phyloP scores from a whole-genome alignment of 805 yeast genomes.

The Wickerhamomyces canadensis region DNA sequence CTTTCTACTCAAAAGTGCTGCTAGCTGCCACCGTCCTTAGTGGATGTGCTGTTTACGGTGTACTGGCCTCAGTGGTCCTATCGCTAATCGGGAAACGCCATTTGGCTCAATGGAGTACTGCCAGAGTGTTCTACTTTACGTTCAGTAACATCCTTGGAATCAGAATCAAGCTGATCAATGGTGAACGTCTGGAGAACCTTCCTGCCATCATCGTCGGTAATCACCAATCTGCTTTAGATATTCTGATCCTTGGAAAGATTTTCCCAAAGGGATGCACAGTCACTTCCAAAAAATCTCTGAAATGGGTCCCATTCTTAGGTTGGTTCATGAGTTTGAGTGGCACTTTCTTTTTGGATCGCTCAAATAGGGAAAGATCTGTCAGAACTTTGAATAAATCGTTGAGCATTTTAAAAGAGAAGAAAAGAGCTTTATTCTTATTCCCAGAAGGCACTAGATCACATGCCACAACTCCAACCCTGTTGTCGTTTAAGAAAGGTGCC shows the following conservation, averaged over 20 bases:
- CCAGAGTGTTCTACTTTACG: slow-evolving; percentile 66
- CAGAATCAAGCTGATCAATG: slow-evolving; percentile 62
- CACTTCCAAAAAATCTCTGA: slow-evolving; percentile 82
- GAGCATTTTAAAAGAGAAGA: slow-evolving; percentile 48
- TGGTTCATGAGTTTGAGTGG: slow-evolving; percentile 95
- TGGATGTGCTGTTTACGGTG: slow-evolving; percentile 70
- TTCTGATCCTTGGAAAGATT: slow-evolving; percentile 70
- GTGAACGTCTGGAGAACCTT: slow-evolving; percentile 45
- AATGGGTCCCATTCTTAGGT: slow-evolving; percentile 85
- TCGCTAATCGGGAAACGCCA: slow-evolving; percentile 68
- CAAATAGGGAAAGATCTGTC: slow-evolving; percentile 69
- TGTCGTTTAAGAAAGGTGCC: slow-evolving; percentile 96
- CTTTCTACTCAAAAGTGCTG: slow-evolving; percentile 51
- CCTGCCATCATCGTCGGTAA: slow-evolving; percentile 84
- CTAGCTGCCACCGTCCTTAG: slow-evolving; percentile 49
- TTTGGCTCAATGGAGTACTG: slow-evolving; percentile 85
- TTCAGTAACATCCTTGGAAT: slow-evolving; percentile 64
- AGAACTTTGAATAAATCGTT: slow-evolving; percentile 70
- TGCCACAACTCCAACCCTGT: slow-evolving; percentile 55
- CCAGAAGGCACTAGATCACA: slow-evolving; percentile 98
- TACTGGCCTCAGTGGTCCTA: slow-evolving; percentile 63
- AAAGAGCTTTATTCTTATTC: slow-evolving; percentile 81
- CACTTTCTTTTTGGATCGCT: slow-evolving; percentile 85
- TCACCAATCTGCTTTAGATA: slow-evolving; percentile 89
- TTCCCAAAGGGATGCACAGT: slow-evolving; percentile 89